Evolutionary conservation across 2,329 filamentous ascomycete species (phyloP).

Genomic region (Nothopassalora personata): DNA sequence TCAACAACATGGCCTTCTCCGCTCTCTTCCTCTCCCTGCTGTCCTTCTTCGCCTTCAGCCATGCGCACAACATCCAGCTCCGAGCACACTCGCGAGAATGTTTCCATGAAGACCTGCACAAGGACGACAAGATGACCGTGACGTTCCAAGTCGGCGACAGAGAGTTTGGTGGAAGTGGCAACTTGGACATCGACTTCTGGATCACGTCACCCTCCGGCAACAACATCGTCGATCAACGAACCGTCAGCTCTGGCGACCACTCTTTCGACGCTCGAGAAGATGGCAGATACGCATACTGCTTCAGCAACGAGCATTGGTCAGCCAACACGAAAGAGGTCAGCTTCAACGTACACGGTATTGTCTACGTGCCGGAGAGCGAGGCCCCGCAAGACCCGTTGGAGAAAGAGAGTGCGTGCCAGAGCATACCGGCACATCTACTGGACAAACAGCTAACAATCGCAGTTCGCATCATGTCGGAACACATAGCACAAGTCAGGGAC

Average conservation of each 20-base stretch:
- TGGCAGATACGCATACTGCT: constrained; percentile 93
- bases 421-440: background rate
- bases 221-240: constrained; percentile 74
- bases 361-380: constrained; percentile 89
- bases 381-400: constrained; percentile 82
- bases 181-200: constrained; percentile 96
- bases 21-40: constrained; percentile 43
- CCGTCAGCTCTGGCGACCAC: constrained; percentile 85
- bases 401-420: constrained; percentile 62
- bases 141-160: constrained; percentile 97
- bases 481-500: constrained; percentile 89
- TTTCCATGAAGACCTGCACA: constrained; percentile 90
- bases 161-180: constrained; percentile 90
- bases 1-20: constrained; percentile 30
- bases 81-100: constrained; percentile 91
- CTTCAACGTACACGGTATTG: constrained; percentile 98
- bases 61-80: constrained; percentile 93
- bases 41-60: constrained; percentile 57
- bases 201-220: constrained; percentile 72
- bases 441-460: constrained; percentile 9
- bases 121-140: constrained; percentile 96
- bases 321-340: constrained; percentile 96
- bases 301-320: constrained; percentile 98
- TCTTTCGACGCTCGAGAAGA: constrained; percentile 80
- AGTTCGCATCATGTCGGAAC: constrained; percentile 80